Percentiles rank a stretch among this genome's conserved stretches.
phyloP scores from a whole-genome alignment of 805 yeast genomes.

The Sugiyamaella mastotermitis region DNA sequence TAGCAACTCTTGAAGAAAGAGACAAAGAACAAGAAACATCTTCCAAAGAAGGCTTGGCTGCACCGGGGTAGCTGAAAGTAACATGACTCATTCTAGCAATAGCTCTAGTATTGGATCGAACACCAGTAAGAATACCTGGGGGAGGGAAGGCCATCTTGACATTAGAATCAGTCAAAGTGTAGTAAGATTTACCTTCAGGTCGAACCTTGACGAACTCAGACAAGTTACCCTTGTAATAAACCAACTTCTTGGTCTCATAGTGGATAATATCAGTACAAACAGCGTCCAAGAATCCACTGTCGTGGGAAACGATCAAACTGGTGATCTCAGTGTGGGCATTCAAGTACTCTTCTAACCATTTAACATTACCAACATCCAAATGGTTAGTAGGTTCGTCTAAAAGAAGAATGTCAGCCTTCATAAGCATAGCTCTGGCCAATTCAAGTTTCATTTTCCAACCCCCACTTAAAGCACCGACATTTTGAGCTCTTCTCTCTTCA shows the following conservation, averaged over 20 bases:
- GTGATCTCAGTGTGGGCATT: conserved; percentile 80
- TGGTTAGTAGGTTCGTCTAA: conserved; percentile 99
- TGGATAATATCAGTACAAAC: conserved; percentile 97
- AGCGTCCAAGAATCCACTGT: conserved; percentile 89
- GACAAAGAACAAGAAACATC: conserved; percentile 87
- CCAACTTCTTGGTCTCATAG: conserved; percentile 91
- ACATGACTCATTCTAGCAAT: conserved; percentile 84
- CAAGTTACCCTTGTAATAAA: conserved; percentile 92
- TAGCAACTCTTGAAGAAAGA: conserved; percentile 93
- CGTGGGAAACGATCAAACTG: conserved; percentile 94
- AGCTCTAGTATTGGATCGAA: conserved; percentile 87
- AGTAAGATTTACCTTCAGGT: conserved; percentile 95
- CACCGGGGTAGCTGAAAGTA: conserved; percentile 86
- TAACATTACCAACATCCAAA: conserved; percentile 88
- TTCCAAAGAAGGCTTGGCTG: conserved; percentile 70
- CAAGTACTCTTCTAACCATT: conserved; percentile 89
- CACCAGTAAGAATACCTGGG: conserved; percentile 97
- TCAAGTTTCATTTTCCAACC: conserved; percentile 99
- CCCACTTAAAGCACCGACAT: conserved; percentile 92
- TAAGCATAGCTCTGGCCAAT: conserved; percentile 96
- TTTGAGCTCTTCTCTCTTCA: conserved; percentile 80
- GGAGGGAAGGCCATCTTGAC: conserved; percentile 98
- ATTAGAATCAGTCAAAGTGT: conserved; percentile 85
- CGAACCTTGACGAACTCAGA: conserved; percentile 85
- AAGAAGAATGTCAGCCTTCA: conserved; percentile 91